A percentile compares a stretch with the other conserved stretches of the same genome.
phyloP scores from a whole-genome alignment of 1,139 yeast species.

The Kurtzmaniella quercitrusa region DNA sequence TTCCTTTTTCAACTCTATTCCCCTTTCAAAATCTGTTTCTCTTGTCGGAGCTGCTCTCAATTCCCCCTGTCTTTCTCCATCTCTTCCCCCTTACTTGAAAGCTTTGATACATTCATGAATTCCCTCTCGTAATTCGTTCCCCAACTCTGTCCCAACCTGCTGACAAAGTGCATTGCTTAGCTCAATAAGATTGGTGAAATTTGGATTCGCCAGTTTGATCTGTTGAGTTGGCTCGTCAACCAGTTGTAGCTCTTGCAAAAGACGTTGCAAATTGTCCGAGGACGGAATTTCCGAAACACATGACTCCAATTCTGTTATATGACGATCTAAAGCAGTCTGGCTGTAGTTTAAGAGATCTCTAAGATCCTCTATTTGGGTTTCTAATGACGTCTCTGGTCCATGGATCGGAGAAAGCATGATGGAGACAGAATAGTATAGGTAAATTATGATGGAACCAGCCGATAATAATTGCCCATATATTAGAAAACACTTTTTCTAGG shows the following conservation, averaged over 20 bases:
- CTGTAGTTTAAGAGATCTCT: neutral
- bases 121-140: neutral
- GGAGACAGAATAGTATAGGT: no score
- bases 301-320: neutral
- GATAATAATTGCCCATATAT: no score
- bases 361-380: neutral
- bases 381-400: neutral
- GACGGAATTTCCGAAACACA: neutral
- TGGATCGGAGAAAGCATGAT: constrained; percentile 1
- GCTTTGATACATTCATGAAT: constrained; percentile 1
- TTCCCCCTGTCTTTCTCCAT: no score
- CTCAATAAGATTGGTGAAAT: neutral
- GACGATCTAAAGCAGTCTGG: neutral
- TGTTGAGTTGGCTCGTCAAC: constrained; percentile 14
- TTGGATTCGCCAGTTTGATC: constrained; percentile 9
- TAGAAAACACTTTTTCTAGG: no score
- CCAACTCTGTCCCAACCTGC: neutral
- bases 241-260: constrained; percentile 9
- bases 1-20: no score
- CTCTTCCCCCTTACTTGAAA: neutral
- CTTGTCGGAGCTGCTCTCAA: no score
- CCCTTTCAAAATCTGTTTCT: no score
- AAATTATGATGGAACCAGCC: no score
- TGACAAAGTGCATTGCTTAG: neutral
- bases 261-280: neutral